Evolutionary conservation across 2,329 filamentous ascomycete species (phyloP).

Genomic region (Alternaria solani): DNA sequence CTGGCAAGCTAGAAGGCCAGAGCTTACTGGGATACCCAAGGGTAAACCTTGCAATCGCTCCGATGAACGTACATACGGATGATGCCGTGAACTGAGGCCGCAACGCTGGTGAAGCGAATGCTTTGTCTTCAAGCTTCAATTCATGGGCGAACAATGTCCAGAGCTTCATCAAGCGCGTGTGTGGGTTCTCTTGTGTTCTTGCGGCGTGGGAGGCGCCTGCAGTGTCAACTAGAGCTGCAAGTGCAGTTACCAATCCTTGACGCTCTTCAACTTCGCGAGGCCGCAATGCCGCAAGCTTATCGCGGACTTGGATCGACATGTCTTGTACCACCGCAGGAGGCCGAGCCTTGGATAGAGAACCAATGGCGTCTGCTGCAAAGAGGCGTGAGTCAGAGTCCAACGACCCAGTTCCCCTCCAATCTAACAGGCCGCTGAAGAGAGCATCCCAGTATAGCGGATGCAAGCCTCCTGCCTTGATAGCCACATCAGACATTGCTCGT

Average conservation of each 20-base stretch:
- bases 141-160: slow-evolving; percentile 43
- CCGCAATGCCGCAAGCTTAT: slow-evolving; percentile 58
- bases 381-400: slow-evolving; percentile 77
- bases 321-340: slow-evolving; percentile 44
- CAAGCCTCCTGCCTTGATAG: slow-evolving; percentile 72
- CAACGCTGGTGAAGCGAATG: slow-evolving; percentile 55
- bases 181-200: not conserved
- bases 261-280: slow-evolving; percentile 71
- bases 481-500: slow-evolving; percentile 80
- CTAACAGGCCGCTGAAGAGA: slow-evolving; percentile 73
- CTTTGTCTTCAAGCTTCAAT: slow-evolving; percentile 50
- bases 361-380: slow-evolving; percentile 74
- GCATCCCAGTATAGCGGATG: slow-evolving; percentile 71
- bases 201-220: not conserved
- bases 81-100: slow-evolving; percentile 72
- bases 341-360: slow-evolving; percentile 60
- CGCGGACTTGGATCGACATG: slow-evolving; percentile 55
- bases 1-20: slow-evolving; percentile 20
- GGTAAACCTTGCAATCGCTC: slow-evolving; percentile 34
- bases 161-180: slow-evolving; percentile 32
- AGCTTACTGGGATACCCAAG: slow-evolving; percentile 5
- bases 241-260: slow-evolving; percentile 70
- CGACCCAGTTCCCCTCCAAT: slow-evolving; percentile 89
- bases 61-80: slow-evolving; percentile 65
- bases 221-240: slow-evolving; percentile 47